Evolutionary conservation across 2,329 filamentous ascomycete species (phyloP).

Genomic region (Hansfordia pulvinata): DNA sequence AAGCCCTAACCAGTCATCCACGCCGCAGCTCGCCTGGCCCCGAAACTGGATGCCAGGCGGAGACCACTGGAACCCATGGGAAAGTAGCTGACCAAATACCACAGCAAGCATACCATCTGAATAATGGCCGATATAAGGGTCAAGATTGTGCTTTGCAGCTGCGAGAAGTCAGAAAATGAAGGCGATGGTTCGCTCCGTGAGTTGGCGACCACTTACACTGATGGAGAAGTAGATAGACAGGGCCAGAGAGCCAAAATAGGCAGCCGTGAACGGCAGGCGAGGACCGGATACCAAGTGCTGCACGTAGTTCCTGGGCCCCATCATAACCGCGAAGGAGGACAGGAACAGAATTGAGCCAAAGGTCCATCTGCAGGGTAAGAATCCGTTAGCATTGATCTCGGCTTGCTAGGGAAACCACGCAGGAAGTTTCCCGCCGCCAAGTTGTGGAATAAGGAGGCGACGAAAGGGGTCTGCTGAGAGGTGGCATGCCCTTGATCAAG

Average conservation of each 20-base stretch:
- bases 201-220: slow-evolving; percentile 55
- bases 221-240: slow-evolving; percentile 87
- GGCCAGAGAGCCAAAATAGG: slow-evolving; percentile 86
- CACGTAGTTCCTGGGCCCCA: slow-evolving; percentile 75
- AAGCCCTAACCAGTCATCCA: slow-evolving; percentile 67
- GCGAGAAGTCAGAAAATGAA: slow-evolving; percentile 10
- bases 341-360: slow-evolving; percentile 85
- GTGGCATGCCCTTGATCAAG: slow-evolving; percentile 5
- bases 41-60: slow-evolving; percentile 75
- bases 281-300: slow-evolving; percentile 75
- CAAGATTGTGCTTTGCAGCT: slow-evolving; percentile 76
- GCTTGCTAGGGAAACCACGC: neutral
- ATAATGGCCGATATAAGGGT: slow-evolving; percentile 74
- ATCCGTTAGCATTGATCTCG: slow-evolving; percentile 14
- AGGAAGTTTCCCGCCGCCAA: neutral
- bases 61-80: slow-evolving; percentile 89
- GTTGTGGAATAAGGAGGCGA: neutral
- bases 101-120: slow-evolving; percentile 71
- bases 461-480: neutral
- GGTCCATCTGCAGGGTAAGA: slow-evolving; percentile 59
- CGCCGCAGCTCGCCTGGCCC: slow-evolving; percentile 67
- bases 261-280: slow-evolving; percentile 80
- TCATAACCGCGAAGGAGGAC: slow-evolving; percentile 83
- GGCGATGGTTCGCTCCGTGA: neutral
- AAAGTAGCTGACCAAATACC: slow-evolving; percentile 96